A percentile compares a stretch with the other conserved stretches of the same genome.
Evolutionary conservation across 2,329 filamentous ascomycete genomes (phyloP).

Genomic region (Exophiala aquamarina): DNA sequence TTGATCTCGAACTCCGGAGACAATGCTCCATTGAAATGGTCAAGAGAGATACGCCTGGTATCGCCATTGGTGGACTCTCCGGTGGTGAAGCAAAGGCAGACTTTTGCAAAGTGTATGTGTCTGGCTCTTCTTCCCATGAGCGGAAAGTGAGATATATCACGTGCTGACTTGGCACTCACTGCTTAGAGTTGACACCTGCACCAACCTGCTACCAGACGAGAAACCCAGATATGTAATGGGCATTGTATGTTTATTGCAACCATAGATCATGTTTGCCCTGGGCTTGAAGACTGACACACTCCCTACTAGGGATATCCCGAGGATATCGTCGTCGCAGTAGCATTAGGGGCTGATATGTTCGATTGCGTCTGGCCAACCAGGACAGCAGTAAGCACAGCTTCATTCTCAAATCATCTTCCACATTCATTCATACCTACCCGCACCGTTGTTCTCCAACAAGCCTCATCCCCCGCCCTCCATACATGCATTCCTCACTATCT

Average conservation of each 20-base stretch:
- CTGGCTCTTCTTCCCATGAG: neutral
- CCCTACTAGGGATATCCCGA: constrained; percentile 76
- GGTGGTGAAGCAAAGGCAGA: constrained; percentile 93
- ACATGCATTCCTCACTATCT: no score
- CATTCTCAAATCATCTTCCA: no score
- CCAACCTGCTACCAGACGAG: constrained; percentile 75
- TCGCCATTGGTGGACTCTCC: constrained; percentile 91
- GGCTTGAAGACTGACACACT: neutral
- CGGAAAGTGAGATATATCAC: neutral
- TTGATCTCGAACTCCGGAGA: constrained; percentile 81
- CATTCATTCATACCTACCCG: constrained; percentile 1
- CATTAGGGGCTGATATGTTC: constrained; percentile 97
- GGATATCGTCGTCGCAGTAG: constrained; percentile 89
- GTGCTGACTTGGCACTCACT: constrained; percentile 22
- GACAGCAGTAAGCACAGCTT: constrained; percentile 76
- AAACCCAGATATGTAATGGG: constrained; percentile 99
- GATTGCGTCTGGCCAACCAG: constrained; percentile 98
- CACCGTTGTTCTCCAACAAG: no score
- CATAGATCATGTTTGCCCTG: constrained; percentile 27
- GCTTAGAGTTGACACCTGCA: constrained; percentile 73
- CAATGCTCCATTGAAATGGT: constrained; percentile 88
- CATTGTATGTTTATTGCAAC: constrained; percentile 54
- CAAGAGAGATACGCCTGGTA: constrained; percentile 85
- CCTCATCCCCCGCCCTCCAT: no score
- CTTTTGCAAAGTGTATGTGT: constrained; percentile 73